Conservation (phyloP, 176 grass and related monocot genomes). For the Lolium perenne region DNA sequence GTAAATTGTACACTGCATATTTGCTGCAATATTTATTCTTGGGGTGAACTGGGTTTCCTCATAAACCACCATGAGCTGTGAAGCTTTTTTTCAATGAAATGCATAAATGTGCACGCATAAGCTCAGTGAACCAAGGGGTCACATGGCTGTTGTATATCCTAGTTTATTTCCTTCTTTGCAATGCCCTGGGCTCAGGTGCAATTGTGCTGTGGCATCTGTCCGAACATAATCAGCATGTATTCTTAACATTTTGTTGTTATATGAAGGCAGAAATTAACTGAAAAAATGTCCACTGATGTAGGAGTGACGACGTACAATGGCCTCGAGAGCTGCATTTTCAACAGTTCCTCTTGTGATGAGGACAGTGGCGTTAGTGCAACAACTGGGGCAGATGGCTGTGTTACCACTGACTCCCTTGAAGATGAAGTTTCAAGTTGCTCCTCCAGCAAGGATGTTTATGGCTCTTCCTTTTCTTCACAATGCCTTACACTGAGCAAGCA, state of each 20-base stretch:
- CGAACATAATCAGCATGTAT: background rate
- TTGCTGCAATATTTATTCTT: background rate
- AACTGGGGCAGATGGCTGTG: conserved; percentile 64
- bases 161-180: background rate
- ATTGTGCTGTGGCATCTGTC: background rate
- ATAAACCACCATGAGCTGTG: background rate
- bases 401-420: conserved; percentile 71
- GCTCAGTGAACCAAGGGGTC: background rate
- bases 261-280: background rate
- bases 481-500: conserved; percentile 62
- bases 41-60: background rate
- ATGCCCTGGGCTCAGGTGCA: no score
- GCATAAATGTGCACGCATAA: background rate
- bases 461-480: conserved; percentile 77
- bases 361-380: conserved; percentile 72
- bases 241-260: background rate
- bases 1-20: background rate
- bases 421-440: conserved; percentile 93
- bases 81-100: background rate
- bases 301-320: conserved; percentile 87
- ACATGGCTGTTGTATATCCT: background rate
- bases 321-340: conserved; percentile 82
- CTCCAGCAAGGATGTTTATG: conserved; percentile 75
- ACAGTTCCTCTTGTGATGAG: conserved; percentile 73
- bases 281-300: conserved; percentile 37